Base-by-base conservation (phyloP, 495 filamentous ascomycete species). In the Neurospora sp. region DNA sequence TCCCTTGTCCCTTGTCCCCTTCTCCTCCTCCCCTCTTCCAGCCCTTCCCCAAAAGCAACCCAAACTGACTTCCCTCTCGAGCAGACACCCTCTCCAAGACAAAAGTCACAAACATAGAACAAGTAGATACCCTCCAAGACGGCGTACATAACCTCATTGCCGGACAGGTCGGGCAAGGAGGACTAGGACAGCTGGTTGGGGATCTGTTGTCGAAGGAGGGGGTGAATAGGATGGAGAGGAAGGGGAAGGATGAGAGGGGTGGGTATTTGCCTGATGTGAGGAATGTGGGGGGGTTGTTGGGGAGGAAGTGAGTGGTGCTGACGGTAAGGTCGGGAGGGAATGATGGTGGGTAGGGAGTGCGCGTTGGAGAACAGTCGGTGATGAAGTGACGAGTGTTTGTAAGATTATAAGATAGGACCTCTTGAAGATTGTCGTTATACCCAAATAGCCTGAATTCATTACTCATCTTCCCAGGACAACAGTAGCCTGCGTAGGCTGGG, bases 121-220 rank as follows among this genome's bases (percentile, higher is more conserved):
- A 90, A 79, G 84, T 91, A 75, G 84, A 91, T 79, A 87, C 83
- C 6, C 81, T 92, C 23, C 91, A 92, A 80, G 90, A 90, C 80
- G 84, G 85, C 73, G 84, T 88, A 31, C 81, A 91, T 79, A 84
- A 85, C 78, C 81, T 89, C 27, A 85, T 87, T 16, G 85, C 85
- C 5, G 86, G 86, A 72, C 89, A 90, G 72, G 76, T 92, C 14
- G 89, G 91, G 41, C 88, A 91, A 71, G 89, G 87, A 70, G 90
- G 91, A 0, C 77, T 92, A 2, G 83, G 85, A 0, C 83, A 88
- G 59, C 89, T 89, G 14, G 81, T 90, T 38, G 90, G 91, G 20
- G 86, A 92, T 75, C 31, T 85, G 5, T 77, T 78, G 1, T 91
- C 89, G 1, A 88, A 89, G 71, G 89, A 92, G 73, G 90, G 89